Conservation (phyloP, 2,329 filamentous ascomycete genomes). For the Chlorencoelia australis region DNA sequence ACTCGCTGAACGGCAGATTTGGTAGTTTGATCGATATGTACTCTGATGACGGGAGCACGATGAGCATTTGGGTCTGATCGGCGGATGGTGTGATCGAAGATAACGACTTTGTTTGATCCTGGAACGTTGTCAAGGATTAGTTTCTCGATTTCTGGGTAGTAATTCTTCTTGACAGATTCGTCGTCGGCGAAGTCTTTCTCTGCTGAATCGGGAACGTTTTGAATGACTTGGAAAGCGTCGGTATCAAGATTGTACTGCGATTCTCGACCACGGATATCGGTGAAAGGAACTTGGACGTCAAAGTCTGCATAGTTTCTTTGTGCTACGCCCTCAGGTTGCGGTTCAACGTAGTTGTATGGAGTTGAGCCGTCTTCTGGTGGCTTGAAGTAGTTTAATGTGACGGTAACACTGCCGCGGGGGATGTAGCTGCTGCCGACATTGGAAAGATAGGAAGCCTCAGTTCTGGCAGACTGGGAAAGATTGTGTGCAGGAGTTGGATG, state of each 20-base stretch:
- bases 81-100: constrained; percentile 90
- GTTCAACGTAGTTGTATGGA: constrained; percentile 47
- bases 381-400: constrained; percentile 43
- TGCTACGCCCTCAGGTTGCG: constrained; percentile 19
- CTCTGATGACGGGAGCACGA: constrained; percentile 60
- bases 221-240: constrained; percentile 64
- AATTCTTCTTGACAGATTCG: constrained; percentile 55
- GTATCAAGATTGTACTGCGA: constrained; percentile 55
- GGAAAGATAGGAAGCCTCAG: constrained; percentile 15
- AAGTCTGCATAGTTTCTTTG: constrained; percentile 24
- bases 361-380: constrained; percentile 42
- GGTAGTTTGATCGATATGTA: constrained; percentile 78
- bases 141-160: constrained; percentile 77
- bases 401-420: constrained; percentile 41
- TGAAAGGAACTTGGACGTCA: constrained; percentile 35
- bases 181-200: constrained; percentile 57
- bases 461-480: constrained; percentile 21
- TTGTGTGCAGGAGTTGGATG: constrained; percentile 34
- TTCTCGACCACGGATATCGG: constrained; percentile 67
- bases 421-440: constrained; percentile 14
- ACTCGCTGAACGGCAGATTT: constrained; percentile 58
- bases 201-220: constrained; percentile 44
- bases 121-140: constrained; percentile 59
- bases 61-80: constrained; percentile 45
- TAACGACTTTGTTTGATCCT: constrained; percentile 53